phyloP scores from a whole-genome alignment of 2,329 filamentous ascomycete species.

The Lomentospora prolificans region DNA sequence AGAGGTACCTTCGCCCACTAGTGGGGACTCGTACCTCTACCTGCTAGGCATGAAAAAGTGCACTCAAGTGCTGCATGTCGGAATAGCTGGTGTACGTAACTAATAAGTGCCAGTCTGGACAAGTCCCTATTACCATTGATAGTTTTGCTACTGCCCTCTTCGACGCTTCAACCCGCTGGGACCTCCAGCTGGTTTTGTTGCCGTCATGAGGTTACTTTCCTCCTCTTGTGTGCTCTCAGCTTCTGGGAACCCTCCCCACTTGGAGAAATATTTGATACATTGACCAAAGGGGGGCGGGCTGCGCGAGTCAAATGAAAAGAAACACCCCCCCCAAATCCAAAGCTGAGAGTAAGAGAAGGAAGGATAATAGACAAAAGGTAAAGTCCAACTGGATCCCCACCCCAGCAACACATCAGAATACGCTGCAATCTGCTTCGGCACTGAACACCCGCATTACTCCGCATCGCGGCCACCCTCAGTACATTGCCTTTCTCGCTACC shows the following conservation, averaged over 20 bases:
- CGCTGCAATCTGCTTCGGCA: neutral
- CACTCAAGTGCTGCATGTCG: neutral
- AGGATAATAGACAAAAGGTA: neutral
- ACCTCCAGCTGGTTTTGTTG: neutral
- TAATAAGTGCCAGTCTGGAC: too few relatives aligned
- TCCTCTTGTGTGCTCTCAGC: neutral
- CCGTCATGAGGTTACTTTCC: neutral
- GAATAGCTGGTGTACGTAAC: too few relatives aligned
- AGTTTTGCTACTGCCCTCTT: neutral
- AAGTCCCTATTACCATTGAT: too few relatives aligned
- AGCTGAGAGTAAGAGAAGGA: neutral
- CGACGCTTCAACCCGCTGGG: neutral
- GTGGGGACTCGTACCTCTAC: neutral
- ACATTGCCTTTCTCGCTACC: neutral
- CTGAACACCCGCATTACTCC: neutral
- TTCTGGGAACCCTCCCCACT: slow-evolving; percentile 2
- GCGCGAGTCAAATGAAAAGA: neutral
- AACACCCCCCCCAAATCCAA: too few relatives aligned
- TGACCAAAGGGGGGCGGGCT: neutral
- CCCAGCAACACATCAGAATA: neutral
- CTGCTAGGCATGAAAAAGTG: neutral
- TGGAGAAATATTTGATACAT: neutral
- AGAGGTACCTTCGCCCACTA: neutral
- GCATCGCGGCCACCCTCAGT: neutral
- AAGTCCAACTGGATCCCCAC: neutral